Evolutionary conservation across 768 basidiomycete species (phyloP), one percentile per base, ranked within the genome.

Genomic region (Wakefieldia striispora): DNA sequence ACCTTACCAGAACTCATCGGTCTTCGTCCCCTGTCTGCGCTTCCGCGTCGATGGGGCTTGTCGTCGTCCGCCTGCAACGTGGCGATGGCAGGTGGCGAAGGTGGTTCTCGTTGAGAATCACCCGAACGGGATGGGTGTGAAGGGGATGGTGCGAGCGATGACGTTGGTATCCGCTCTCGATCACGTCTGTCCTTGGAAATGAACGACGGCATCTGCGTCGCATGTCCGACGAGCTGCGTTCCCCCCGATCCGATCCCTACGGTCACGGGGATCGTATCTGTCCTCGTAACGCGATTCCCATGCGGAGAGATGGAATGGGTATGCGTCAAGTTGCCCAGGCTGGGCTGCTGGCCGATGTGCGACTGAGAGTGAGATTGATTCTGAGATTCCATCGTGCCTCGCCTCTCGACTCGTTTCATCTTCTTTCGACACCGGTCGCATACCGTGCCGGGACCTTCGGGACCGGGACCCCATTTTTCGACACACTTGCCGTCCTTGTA

Each of bases 401-500:
- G 73, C 19, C 86, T 73, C 61, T 91, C 88, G 43, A 88, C 84
- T 2, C 88, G 81, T 68, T 90, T 90, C 86, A 89, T 88, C 67
- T 90, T 89, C 67, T 91, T 91, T 44, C 88, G 79, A 67, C 88
- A 89, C 78, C 88, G 72, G 72, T 91, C 88, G 60, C 88, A 91
- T 0, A 91, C 88, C 0, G 88, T 91, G 19, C 88, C 88, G 43
- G 88, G 88, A 0, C 88, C 88, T 67, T 84, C 79, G 40, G 88
- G 88, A 4, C 88, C 88, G 20, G 88, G 88, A 1, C 88, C 88
- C 88, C 88, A 91, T 66, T 91, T 91, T 61, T 91, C 88, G 44
- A 91, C 88, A 62, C 88, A 91, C 57, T 88, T 88, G 9, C 84
- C 86, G 19, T 91, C 88, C 70, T 89, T 89, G 70, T 90, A 91